Base-by-base conservation (phyloP, 2,329 filamentous ascomycete genomes). In the Coniochaeta sp. region DNA sequence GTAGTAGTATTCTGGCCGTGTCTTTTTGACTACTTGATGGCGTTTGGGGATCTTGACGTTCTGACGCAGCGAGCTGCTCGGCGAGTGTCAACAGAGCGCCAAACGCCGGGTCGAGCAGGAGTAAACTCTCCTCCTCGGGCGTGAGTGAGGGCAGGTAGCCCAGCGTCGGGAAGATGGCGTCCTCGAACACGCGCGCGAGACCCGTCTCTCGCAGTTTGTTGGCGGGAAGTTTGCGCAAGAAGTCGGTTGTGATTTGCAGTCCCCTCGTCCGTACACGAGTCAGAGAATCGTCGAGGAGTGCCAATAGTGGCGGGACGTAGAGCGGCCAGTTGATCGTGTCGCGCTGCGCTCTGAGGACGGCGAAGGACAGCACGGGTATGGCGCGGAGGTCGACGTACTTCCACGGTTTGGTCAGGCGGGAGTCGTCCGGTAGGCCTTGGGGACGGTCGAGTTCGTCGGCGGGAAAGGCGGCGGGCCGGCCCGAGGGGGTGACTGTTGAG, bases 121-220 rank as follows among this genome's bases (percentile, higher is more conserved):
- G 61, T 1, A 87, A 62, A 4, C 87, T 87, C 52, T 94, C 87
- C 0, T 75, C 64, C 60, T 89, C 86, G 0, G 87, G 83, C 0
- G 89, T 96, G 38, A 95, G 71, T 12, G 77, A 82, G 0, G 92
- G 91, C 6, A 96, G 75, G 60, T 83, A 88, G 8, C 86, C 76
- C n/a, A 96, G 76, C 31, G 84, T 82, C 1, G 89, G 87, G 57
- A 85, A 77, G 2, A 89, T 68, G 3, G 84, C 79, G 18, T 89
- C 79, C 60, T 85, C 78, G 55, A 92, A 86, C 24, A 92, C 78
- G 13, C 76, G 69, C 20, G 77, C 78, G 6, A 92, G 78, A 1
- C 87, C 87, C 0, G 83, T 87, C 45, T 74, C 73, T 12, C 65
- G 66, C 42, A 92, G 73, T 2, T 85, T 72, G 4, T 67, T 62